These are phyloP conservation scores for Fraxinus ornus DNA, from an alignment of 305 asterid genomes.

Conservation along the genomic window DNA sequence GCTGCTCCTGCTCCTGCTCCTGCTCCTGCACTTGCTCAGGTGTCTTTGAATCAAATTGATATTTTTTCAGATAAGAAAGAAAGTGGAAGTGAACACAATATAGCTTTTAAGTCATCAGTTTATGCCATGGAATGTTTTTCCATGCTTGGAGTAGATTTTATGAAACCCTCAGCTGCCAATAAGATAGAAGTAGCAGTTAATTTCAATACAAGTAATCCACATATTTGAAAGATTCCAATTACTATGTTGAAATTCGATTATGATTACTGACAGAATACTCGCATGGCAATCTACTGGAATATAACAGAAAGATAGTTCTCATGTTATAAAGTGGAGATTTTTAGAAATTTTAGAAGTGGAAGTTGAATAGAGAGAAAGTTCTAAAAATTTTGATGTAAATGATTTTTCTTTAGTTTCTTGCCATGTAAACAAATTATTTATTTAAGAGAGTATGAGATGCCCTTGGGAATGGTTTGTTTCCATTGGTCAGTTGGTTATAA, in stretches of 20 bases:
- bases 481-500: background rate
- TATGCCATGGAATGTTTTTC: background rate
- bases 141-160: background rate
- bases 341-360: background rate
- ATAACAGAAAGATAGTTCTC: background rate
- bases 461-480: background rate
- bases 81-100: background rate
- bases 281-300: background rate
- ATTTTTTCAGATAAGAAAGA: slow-evolving; percentile 11
- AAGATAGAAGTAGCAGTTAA: background rate
- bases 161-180: background rate
- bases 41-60: slow-evolving; percentile 26
- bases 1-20: slow-evolving; percentile 30
- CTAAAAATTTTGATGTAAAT: background rate
- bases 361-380: background rate
- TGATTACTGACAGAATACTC: background rate
- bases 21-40: slow-evolving; percentile 51
- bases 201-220: background rate
- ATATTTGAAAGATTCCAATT: background rate
- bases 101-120: background rate
- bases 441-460: background rate
- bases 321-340: background rate
- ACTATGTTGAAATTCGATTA: background rate
- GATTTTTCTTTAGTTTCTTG: background rate
- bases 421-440: background rate